These are phyloP conservation scores for Canariomyces notabilis DNA, from an alignment of 2,329 filamentous ascomycete genomes.

Conservation along the genomic window DNA sequence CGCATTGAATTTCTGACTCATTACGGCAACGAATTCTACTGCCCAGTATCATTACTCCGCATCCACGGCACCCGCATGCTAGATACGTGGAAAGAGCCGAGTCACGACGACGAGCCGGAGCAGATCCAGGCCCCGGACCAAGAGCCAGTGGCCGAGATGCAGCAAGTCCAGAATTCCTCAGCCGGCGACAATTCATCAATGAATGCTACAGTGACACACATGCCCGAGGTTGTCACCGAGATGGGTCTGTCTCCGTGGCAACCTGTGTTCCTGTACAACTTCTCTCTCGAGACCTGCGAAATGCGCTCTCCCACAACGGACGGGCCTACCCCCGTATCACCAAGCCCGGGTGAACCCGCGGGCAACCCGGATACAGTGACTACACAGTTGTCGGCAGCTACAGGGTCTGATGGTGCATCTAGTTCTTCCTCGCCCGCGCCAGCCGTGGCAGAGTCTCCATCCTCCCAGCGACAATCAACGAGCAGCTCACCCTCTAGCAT, in stretches of 20 bases:
- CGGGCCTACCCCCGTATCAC: slow-evolving; percentile 21
- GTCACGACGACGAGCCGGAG: slow-evolving; percentile 54
- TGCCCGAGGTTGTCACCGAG: slow-evolving; percentile 9
- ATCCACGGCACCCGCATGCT: slow-evolving; percentile 96
- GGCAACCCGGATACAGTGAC: slow-evolving; percentile 9
- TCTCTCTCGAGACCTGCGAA: slow-evolving; percentile 22
- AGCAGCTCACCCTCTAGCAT: slow-evolving; percentile 2
- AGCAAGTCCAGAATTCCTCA: slow-evolving; percentile 15
- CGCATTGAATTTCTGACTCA: slow-evolving; percentile 88
- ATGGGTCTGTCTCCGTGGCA: slow-evolving; percentile 27
- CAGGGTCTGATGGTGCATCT: slow-evolving; percentile 5
- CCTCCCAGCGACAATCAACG: slow-evolving; percentile 10
- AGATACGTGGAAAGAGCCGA: slow-evolving; percentile 77
- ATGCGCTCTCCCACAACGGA: slow-evolving; percentile 26
- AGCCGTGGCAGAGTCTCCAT: slow-evolving; percentile 2
- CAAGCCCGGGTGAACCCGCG: slow-evolving; percentile 8
- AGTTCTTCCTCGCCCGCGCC: slow-evolving; percentile 12
- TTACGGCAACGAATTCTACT: slow-evolving; percentile 96
- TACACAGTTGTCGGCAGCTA: slow-evolving; percentile 6
- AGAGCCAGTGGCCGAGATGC: slow-evolving; percentile 30
- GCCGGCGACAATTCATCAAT: slow-evolving; percentile 2
- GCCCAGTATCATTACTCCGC: slow-evolving; percentile 81
- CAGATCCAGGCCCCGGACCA: slow-evolving; percentile 20
- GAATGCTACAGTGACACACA: background rate
- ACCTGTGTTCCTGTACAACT: slow-evolving; percentile 19